A percentile compares a stretch with the other conserved stretches of the same genome.
Conservation (phyloP, 768 basidiomycete genomes). For the Leccinum fibrillosum region DNA sequence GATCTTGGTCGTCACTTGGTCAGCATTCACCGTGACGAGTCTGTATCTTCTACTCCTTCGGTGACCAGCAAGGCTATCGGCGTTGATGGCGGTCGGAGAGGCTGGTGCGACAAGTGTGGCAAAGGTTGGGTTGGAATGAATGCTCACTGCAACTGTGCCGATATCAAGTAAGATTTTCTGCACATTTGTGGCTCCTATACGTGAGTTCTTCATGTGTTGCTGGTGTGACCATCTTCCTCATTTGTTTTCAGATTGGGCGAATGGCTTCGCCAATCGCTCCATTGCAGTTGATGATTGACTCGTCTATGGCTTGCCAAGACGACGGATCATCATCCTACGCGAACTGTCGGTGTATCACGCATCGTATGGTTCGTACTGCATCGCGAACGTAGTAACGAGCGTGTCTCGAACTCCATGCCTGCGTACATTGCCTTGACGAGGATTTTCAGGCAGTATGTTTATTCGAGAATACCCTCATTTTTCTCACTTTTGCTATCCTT, state of each 20-base stretch:
- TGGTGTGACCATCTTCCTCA: conserved; percentile 15
- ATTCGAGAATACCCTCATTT: conserved; percentile 7
- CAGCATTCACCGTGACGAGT: conserved; percentile 77
- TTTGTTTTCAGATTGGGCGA: conserved; percentile 29
- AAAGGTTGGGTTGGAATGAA: conserved; percentile 59
- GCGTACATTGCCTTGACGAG: conserved; percentile 20
- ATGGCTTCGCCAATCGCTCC: conserved; percentile 36
- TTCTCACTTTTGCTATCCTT: not conserved
- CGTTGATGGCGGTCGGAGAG: conserved; percentile 57
- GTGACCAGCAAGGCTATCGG: conserved; percentile 53
- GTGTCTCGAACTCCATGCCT: conserved; percentile 48
- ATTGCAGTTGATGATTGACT: conserved; percentile 38
- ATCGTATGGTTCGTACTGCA: conserved; percentile 57
- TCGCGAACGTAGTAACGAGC: conserved; percentile 63
- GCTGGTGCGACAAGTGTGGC: conserved; percentile 75
- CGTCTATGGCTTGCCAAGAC: conserved; percentile 31
- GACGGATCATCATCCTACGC: conserved; percentile 36
- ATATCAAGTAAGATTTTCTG: conserved; percentile 53
- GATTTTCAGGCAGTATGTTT: conserved; percentile 24
- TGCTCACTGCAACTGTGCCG: conserved; percentile 57
- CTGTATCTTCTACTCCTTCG: conserved; percentile 41
- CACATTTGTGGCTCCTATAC: conserved; percentile 24
- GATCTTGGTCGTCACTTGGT: conserved; percentile 88
- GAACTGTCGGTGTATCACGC: conserved; percentile 54
- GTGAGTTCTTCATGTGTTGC: conserved; percentile 14